Evolutionary conservation across 2,329 filamentous ascomycete species (phyloP), one percentile per base, ranked within the genome.

Genomic region (Colletotrichum theobromicola): DNA sequence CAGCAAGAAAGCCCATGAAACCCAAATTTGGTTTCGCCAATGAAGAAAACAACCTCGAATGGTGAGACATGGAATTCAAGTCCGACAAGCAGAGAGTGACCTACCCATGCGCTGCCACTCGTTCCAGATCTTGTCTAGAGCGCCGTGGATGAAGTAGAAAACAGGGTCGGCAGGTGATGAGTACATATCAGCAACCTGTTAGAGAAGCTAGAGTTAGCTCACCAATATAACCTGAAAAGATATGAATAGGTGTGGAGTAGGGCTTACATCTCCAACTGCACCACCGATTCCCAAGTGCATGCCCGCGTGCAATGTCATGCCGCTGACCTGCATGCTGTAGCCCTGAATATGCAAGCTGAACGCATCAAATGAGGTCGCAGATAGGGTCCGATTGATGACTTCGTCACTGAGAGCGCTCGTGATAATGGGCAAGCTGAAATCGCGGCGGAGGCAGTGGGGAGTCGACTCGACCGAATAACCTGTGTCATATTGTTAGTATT

Each of bases 151-250:
- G 9, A 81, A 76, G 60, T 79, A 81, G 65, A 80, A 81, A 16
- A 79, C 32, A 2, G 80, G 79, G 34, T 81, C 79, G 88, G 88
- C 16, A 16, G 76, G 76, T 63, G 70, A 73, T 2, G 77, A 75
- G 62, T 66, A 66, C 61, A 66, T 66, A 53, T 66, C 61, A 15
- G 34, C 61, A 15, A 28, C 21, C 61, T 66, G 10, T 4, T 7
- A 7, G 4, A 6, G 4, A 3, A 12, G 1, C 13, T 57, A 0
- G 10, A 18, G 4, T 65, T 26, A 65, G 37, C 37, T 57, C 21
- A 4, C 7, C 18, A 13, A 13, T 1, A 16, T 42, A 34, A 12
- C 15, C 32, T 13, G 32, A 10, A 12, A 4, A 34, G 7, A 16
- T 0, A 18, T 21, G 0, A 21, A 30, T n/a, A 16, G 4, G 18